A percentile compares a stretch with the other conserved stretches of the same genome.
Evolutionary conservation across 345 rosid genomes (phyloP).

Genomic region (Passiflora organensis): DNA sequence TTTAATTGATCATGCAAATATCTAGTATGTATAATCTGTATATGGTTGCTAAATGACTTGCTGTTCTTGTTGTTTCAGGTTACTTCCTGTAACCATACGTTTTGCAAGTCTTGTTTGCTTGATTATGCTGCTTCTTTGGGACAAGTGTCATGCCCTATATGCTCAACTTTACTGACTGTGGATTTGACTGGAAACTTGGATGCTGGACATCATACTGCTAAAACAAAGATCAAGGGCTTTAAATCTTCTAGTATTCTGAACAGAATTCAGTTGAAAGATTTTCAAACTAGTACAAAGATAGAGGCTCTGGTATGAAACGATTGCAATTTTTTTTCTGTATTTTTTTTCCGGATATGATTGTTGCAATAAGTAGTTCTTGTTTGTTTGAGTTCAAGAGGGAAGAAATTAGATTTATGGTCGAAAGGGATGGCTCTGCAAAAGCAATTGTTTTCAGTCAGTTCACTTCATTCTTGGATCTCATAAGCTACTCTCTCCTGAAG

Average conservation of each 20-base stretch:
- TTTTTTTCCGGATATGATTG: neutral
- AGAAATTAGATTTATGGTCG: constrained; percentile 89
- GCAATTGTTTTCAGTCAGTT: constrained; percentile 98
- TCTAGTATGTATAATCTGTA: neutral
- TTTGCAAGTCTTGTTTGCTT: constrained; percentile 88
- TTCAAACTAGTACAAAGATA: constrained; percentile 96
- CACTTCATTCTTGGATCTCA: constrained; percentile 90
- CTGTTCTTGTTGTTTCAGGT: constrained; percentile 44
- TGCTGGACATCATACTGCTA: constrained; percentile 41
- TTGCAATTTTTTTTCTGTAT: too few species aligned
- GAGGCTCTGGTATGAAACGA: constrained; percentile 83
- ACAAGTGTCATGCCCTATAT: constrained; percentile 70
- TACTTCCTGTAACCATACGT: constrained; percentile 67
- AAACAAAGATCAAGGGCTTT: constrained; percentile 66
- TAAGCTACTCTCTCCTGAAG: constrained; percentile 75
- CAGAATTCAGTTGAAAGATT: constrained; percentile 67
- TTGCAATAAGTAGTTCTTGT: constrained; percentile 1
- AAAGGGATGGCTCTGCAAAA: constrained; percentile 96
- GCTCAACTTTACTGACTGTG: constrained; percentile 66
- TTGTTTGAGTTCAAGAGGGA: constrained; percentile 56
- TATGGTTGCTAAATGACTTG: neutral
- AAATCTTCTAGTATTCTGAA: constrained; percentile 80
- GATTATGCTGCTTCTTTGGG: constrained; percentile 60
- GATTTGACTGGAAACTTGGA: constrained; percentile 58
- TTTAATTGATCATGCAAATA: too few species aligned